Conservation (phyloP, 192 early-diverging fungal species). For the Obelidium mucronatum region DNA sequence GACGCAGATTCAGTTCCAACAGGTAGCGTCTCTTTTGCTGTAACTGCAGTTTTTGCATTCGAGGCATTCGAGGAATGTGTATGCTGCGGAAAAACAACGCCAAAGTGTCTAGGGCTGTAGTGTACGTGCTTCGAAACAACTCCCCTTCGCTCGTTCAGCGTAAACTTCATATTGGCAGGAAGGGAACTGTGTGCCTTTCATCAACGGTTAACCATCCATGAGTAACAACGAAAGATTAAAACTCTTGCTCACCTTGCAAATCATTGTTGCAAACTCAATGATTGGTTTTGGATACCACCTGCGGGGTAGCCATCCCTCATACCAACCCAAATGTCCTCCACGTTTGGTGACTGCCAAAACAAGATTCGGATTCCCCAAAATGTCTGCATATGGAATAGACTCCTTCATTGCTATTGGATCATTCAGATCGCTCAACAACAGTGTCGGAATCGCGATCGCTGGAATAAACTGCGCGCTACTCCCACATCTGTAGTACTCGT, state of each 20-base stretch:
- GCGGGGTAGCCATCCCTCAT: slow-evolving; percentile 46
- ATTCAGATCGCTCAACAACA: slow-evolving; percentile 86
- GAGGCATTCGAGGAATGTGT: too few species aligned
- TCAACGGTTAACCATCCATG: neutral
- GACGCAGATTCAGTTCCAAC: too few species aligned
- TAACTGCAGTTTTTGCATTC: too few species aligned
- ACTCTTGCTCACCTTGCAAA: slow-evolving; percentile 44
- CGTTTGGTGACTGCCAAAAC: slow-evolving; percentile 78
- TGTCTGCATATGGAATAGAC: slow-evolving; percentile 75
- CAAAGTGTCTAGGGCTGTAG: neutral
- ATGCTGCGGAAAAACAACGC: neutral
- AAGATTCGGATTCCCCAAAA: slow-evolving; percentile 78
- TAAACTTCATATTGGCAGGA: neutral
- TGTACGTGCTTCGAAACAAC: neutral
- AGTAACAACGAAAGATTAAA: neutral
- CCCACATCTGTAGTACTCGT: slow-evolving; percentile 71
- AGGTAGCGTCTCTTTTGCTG: too few species aligned
- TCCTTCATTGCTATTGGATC: slow-evolving; percentile 84
- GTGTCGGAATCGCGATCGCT: slow-evolving; percentile 74
- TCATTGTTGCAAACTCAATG: slow-evolving; percentile 46
- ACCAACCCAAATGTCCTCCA: slow-evolving; percentile 96
- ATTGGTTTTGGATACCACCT: slow-evolving; percentile 53
- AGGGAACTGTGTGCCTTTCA: neutral
- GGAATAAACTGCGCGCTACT: slow-evolving; percentile 51
- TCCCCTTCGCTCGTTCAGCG: neutral